These are phyloP conservation scores for Erucastrum elatum DNA, from an alignment of 345 rosid species.

Conservation along the genomic window DNA sequence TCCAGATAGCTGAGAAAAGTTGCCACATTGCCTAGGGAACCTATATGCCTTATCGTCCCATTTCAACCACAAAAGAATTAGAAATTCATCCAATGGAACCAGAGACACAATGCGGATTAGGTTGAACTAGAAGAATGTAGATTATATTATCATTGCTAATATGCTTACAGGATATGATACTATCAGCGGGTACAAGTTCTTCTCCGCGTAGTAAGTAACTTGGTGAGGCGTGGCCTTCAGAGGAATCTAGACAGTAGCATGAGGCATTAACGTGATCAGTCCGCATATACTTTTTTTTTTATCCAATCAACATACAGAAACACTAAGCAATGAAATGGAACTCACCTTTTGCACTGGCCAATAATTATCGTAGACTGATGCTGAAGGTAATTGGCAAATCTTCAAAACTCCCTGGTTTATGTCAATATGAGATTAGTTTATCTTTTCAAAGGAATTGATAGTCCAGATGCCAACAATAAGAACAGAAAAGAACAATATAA, in stretches of 20 bases:
- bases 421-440: conserved; percentile 23
- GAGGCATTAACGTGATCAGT: conserved; percentile 27
- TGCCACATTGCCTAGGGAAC: not conserved
- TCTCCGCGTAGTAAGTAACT: conserved; percentile 89
- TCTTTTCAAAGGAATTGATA: conserved; percentile 17
- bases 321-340: conserved; percentile 11
- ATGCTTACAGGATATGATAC: conserved; percentile 86
- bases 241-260: conserved; percentile 62
- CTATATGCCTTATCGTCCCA: conserved; percentile 4
- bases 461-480: conserved; percentile 22
- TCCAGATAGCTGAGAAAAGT: not conserved
- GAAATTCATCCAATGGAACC: conserved; percentile 17
- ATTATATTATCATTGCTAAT: conserved; percentile 24
- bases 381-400: conserved; percentile 88
- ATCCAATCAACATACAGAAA: conserved; percentile 15
- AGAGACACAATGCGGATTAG: conserved; percentile 16
- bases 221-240: conserved; percentile 97
- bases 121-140: not conserved
- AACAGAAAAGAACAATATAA: conserved; percentile 15
- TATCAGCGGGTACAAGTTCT: conserved; percentile 80
- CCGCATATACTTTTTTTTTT: conserved; percentile 3
- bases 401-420: conserved; percentile 75
- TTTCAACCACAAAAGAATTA: not conserved
- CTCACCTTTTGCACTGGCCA: conserved; percentile 96
- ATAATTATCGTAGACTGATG: conserved; percentile 83